Conservation (phyloP, 768 basidiomycete genomes). For the Kwoniella shandongensis region DNA sequence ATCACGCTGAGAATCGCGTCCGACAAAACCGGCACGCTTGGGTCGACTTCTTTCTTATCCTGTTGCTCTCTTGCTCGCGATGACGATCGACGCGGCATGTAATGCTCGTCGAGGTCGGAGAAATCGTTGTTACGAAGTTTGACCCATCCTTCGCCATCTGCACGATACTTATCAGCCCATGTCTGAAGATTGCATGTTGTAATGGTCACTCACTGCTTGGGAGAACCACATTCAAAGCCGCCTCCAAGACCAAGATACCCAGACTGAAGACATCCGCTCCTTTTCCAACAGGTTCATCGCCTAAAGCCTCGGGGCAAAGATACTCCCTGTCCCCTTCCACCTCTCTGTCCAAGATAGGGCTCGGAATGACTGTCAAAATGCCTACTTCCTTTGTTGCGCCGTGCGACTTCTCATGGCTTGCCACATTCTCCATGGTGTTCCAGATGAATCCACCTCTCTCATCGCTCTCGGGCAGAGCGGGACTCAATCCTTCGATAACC, state of each 20-base stretch:
- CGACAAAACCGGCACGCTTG: slow-evolving; percentile 27
- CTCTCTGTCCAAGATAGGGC: slow-evolving; percentile 43
- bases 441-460: slow-evolving; percentile 40
- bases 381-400: slow-evolving; percentile 1
- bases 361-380: slow-evolving; percentile 19
- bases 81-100: slow-evolving; percentile 3
- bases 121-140: slow-evolving; percentile 88
- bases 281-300: slow-evolving; percentile 76
- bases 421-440: slow-evolving; percentile 12
- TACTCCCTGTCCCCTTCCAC: slow-evolving; percentile 97
- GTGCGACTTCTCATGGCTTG: neutral
- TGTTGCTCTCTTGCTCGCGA: neutral
- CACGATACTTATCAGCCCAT: slow-evolving; percentile 6
- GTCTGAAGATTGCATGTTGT: neutral
- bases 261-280: slow-evolving; percentile 96
- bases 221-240: slow-evolving; percentile 90
- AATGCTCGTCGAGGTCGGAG: slow-evolving; percentile 57
- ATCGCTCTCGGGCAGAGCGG: slow-evolving; percentile 36
- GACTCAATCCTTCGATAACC: slow-evolving; percentile 27
- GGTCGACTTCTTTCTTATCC: neutral
- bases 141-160: slow-evolving; percentile 91
- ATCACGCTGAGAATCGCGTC: slow-evolving; percentile 26
- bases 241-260: slow-evolving; percentile 93
- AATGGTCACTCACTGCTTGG: slow-evolving; percentile 69
- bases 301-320: slow-evolving; percentile 89